Evolutionary conservation across 1,139 yeast genomes (phyloP), one percentile per base, ranked within the genome.

Genomic region (Blastobotrys persicus): DNA sequence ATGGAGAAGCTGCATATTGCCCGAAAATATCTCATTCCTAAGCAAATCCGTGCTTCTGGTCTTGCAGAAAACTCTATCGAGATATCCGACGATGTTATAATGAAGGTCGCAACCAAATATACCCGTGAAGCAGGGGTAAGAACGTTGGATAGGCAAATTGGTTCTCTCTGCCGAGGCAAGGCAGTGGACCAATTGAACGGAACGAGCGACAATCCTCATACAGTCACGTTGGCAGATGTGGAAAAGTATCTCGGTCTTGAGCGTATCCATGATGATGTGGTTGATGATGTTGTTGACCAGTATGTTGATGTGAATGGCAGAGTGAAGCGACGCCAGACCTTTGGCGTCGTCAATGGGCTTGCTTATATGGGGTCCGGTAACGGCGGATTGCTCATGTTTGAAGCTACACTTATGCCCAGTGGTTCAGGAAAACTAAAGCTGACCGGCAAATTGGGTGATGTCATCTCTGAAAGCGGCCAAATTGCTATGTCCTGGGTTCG

Each of bases 71-170:
- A 62, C 1, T 73, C 70, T 1, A 59, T 59, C 33, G 66, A 67
- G 7, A 46, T 81, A 53, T 65, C 76, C 57, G 68, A 68, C 17
- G 80, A 78, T 2, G 74, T 76, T 0, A 76, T 88, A 12, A 71
- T 84, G 75, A 75, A 77, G 51, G 74, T 89, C 37, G 83, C 85
- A 31, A 71, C 81, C 4, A 80, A 79, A 54, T 89, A 88, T 63
- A 86, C 96, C 1, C 73, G 94, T 52, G 97, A 89, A 65, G 82
- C 96, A 0, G 97, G 97, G 1, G 95, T 89, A 3, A 76, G 97
- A 45, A 82, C 80, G 55, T 71, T 88, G 53, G 95, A 88, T 62
- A 73, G 95, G 47, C 75, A 76, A 51, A 71, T 88, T 49, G 89
- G 89, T 0, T 76, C 87, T 0, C 73, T 88, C 16, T 88, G 95